Percentiles rank a stretch among this genome's conserved stretches.
These are phyloP conservation scores for Boletus mariae DNA, from an alignment of 1,284 basidiomycete species.

Conservation along the genomic window DNA sequence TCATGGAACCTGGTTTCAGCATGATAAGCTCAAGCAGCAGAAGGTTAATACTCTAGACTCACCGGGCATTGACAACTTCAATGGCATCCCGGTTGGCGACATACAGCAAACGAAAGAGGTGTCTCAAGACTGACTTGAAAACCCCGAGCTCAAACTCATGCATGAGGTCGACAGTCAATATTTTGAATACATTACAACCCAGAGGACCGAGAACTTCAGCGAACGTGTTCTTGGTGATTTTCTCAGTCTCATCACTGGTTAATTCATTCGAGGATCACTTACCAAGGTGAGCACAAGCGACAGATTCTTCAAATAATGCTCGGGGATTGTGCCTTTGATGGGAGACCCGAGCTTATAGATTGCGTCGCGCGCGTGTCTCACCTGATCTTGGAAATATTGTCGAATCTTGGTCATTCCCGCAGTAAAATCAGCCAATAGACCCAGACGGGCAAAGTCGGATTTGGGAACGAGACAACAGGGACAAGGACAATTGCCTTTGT, in stretches of 20 bases:
- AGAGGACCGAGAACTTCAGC: not conserved
- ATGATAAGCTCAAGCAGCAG: no score
- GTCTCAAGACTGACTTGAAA: not conserved
- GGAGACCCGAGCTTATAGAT: constrained; percentile 27
- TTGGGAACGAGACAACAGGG: constrained; percentile 25
- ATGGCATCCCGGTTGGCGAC: not conserved
- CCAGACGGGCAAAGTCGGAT: constrained; percentile 10
- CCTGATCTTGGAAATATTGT: not conserved
- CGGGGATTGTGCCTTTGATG: constrained; percentile 15
- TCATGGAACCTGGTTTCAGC: not conserved
- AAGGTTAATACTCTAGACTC: not conserved
- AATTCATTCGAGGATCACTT: not conserved
- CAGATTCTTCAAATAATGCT: constrained; percentile 20
- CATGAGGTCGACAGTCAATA: not conserved
- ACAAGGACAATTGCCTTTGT: constrained; percentile 24
- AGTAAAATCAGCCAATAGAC: constrained; percentile 10
- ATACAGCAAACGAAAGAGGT: not conserved
- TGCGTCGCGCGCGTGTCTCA: not conserved
- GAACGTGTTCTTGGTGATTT: not conserved
- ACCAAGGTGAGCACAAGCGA: constrained; percentile 31
- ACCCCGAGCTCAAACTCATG: constrained; percentile 4
- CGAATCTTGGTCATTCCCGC: not conserved
- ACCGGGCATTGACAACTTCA: not conserved
- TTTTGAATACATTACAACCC: not conserved
- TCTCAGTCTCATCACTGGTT: no score